Conservation (phyloP, 2,329 filamentous ascomycete species). For the Cercospora citrullina region DNA sequence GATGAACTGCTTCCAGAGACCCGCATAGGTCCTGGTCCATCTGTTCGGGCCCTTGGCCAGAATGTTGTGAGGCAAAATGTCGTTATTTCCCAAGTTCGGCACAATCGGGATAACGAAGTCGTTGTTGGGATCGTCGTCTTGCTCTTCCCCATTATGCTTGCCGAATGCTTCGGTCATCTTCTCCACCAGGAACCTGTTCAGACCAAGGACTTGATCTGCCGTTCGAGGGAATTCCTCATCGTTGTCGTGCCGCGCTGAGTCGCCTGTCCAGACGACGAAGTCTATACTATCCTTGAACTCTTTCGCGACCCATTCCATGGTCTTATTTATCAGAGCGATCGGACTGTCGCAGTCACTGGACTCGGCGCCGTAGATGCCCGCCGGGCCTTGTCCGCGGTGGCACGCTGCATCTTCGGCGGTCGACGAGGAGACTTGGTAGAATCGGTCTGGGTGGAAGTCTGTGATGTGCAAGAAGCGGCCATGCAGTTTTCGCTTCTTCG, state of each 20-base stretch:
- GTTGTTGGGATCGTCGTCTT: conserved; percentile 52
- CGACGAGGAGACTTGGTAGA: conserved; percentile 78
- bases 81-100: conserved; percentile 94
- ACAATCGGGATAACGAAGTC: conserved; percentile 75
- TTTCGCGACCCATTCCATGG: conserved; percentile 78
- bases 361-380: conserved; percentile 81
- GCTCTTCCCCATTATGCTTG: conserved; percentile 51
- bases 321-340: conserved; percentile 76
- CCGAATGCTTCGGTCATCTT: conserved; percentile 76
- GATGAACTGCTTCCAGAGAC: conserved; percentile 84
- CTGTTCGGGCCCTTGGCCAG: conserved; percentile 80
- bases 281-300: conserved; percentile 42
- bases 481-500: conserved; percentile 37
- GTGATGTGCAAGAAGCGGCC: conserved; percentile 88
- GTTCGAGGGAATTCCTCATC: conserved; percentile 66
- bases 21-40: conserved; percentile 75
- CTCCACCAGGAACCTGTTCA: conserved; percentile 73
- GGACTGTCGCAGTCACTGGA: conserved; percentile 88
- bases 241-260: conserved; percentile 44
- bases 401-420: conserved; percentile 70
- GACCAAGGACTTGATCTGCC: conserved; percentile 69
- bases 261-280: conserved; percentile 45
- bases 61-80: conserved; percentile 96
- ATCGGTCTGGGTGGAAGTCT: conserved; percentile 92
- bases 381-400: conserved; percentile 73